Conservation (phyloP, 2,329 filamentous ascomycete genomes). For the Corynespora cassiicola region DNA sequence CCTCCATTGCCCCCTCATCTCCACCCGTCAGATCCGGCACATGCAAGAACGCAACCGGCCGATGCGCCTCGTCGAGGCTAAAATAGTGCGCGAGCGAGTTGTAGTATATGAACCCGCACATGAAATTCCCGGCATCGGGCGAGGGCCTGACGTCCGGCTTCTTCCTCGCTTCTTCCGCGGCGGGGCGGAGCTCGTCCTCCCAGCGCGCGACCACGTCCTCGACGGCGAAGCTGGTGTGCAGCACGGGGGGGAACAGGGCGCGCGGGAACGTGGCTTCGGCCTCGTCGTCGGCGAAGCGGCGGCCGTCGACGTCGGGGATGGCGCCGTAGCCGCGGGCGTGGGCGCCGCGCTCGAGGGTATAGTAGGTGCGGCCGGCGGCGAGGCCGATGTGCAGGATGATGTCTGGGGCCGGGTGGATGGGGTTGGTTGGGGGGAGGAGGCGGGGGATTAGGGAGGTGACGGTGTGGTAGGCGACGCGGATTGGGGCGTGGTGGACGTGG, state of each 20-base stretch:
- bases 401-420: slow-evolving; percentile 27
- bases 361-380: slow-evolving; percentile 42
- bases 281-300: slow-evolving; percentile 25
- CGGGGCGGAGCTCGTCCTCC: slow-evolving; percentile 8
- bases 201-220: slow-evolving; percentile 40
- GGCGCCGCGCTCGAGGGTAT: slow-evolving; percentile 41
- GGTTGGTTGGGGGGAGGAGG: slow-evolving; percentile 30
- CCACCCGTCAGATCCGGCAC: slow-evolving; percentile 40
- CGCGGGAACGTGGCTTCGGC: slow-evolving; percentile 24
- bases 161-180: neutral
- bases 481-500: slow-evolving; percentile 36
- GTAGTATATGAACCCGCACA: slow-evolving; percentile 47
- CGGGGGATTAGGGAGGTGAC: slow-evolving; percentile 34
- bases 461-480: slow-evolving; percentile 43
- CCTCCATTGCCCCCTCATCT: slow-evolving; percentile 28
- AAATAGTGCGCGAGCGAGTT: slow-evolving; percentile 40
- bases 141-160: slow-evolving; percentile 33
- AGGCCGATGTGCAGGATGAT: slow-evolving; percentile 48
- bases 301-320: slow-evolving; percentile 42
- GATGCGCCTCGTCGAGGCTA: slow-evolving; percentile 20
- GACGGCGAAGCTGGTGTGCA: slow-evolving; percentile 40
- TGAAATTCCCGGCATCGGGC: slow-evolving; percentile 42
- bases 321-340: slow-evolving; percentile 34
- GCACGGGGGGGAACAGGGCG: slow-evolving; percentile 22
- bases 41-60: slow-evolving; percentile 44